Percentiles rank a stretch among this genome's conserved stretches.
Evolutionary conservation across 1,139 yeast genomes (phyloP).

Genomic region (Kurtzmaniella quercitrusa): DNA sequence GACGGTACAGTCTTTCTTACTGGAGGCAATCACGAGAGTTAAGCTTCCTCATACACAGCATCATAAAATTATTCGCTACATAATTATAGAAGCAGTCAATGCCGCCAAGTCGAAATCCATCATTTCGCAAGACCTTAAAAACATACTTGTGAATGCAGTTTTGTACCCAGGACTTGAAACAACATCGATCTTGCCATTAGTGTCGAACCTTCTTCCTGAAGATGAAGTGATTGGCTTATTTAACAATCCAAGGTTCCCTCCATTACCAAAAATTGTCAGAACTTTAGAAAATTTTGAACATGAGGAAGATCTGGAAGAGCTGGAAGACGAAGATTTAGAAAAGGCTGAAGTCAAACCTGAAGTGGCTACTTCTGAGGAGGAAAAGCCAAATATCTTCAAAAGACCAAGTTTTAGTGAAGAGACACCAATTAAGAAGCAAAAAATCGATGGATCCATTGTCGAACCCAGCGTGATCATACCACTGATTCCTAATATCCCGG

Average conservation of each 20-base stretch:
- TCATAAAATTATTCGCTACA: slow-evolving; percentile 55
- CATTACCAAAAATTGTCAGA: slow-evolving; percentile 40
- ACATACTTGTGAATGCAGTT: slow-evolving; percentile 49
- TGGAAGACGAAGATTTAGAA: slow-evolving; percentile 13
- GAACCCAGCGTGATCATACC: background rate
- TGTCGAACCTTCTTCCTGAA: slow-evolving; percentile 44
- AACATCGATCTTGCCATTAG: slow-evolving; percentile 68
- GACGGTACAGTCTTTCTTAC: slow-evolving; percentile 47
- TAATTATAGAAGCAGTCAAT: slow-evolving; percentile 45
- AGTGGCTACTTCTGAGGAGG: slow-evolving; percentile 10
- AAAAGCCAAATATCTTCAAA: slow-evolving; percentile 15
- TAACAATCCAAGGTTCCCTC: slow-evolving; percentile 77
- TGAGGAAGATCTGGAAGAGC: slow-evolving; percentile 17
- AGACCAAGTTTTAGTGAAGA: slow-evolving; percentile 6
- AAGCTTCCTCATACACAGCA: slow-evolving; percentile 62
- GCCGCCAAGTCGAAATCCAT: slow-evolving; percentile 23
- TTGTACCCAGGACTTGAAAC: slow-evolving; percentile 63
- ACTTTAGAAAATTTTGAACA: slow-evolving; percentile 15
- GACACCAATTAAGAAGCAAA: slow-evolving; percentile 8
- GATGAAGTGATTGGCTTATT: slow-evolving; percentile 49
- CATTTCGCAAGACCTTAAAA: slow-evolving; percentile 28
- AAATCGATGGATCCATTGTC: slow-evolving; percentile 7
- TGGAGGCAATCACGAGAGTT: slow-evolving; percentile 44
- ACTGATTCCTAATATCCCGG: too few species aligned
- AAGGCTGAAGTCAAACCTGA: slow-evolving; percentile 9